phyloP scores from a whole-genome alignment of 805 yeast species.

The Lachancea quebecensis region DNA sequence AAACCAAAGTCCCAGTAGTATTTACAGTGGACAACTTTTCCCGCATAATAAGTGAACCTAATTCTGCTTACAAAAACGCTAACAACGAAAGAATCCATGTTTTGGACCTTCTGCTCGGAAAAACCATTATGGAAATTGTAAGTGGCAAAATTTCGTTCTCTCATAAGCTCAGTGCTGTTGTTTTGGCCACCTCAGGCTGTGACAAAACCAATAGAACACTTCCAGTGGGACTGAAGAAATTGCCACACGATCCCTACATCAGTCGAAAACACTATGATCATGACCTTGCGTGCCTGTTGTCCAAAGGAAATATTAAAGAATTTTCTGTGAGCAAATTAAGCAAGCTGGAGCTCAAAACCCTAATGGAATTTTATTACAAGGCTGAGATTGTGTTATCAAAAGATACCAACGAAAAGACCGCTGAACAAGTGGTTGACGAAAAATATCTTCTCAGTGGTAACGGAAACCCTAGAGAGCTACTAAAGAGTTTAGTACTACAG shows the following conservation, averaged over 20 bases:
- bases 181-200: slow-evolving; percentile 55
- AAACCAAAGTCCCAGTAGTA: slow-evolving; percentile 48
- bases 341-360: slow-evolving; percentile 38
- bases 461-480: slow-evolving; percentile 54
- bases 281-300: slow-evolving; percentile 44
- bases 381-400: slow-evolving; percentile 37
- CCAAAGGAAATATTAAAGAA: slow-evolving; percentile 32
- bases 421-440: slow-evolving; percentile 37
- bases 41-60: slow-evolving; percentile 46
- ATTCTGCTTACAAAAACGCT: slow-evolving; percentile 53
- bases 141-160: slow-evolving; percentile 46
- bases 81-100: slow-evolving; percentile 51
- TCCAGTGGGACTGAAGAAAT: slow-evolving; percentile 49
- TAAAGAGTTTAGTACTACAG: slow-evolving; percentile 31
- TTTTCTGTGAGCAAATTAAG: slow-evolving; percentile 39
- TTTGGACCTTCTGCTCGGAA: slow-evolving; percentile 57
- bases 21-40: slow-evolving; percentile 73
- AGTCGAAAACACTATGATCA: slow-evolving; percentile 44
- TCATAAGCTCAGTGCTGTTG: slow-evolving; percentile 50
- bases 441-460: slow-evolving; percentile 54
- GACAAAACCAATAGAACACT: slow-evolving; percentile 45
- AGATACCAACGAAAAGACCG: slow-evolving; percentile 27
- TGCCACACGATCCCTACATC: slow-evolving; percentile 50
- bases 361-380: slow-evolving; percentile 36
- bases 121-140: slow-evolving; percentile 45